phyloP scores from a whole-genome alignment of 2,329 filamentous ascomycete genomes.

The Remersonia thermophila region DNA sequence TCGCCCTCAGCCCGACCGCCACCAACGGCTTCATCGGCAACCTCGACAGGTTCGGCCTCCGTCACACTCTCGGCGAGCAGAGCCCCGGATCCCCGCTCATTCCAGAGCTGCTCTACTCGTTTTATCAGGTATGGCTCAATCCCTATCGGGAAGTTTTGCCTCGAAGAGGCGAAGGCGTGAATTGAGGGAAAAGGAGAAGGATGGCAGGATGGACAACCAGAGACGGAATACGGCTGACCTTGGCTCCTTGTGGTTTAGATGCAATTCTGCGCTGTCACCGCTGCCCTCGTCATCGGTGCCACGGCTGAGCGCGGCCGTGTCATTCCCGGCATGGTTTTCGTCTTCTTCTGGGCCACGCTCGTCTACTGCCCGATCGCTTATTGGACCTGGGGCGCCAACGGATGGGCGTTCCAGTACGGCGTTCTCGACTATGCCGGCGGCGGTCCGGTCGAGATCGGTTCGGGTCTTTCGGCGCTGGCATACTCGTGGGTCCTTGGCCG shows the following conservation, averaged over 20 bases:
- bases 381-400: conserved; percentile 93
- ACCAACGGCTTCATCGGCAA: conserved; percentile 89
- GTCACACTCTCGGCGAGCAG: conserved; percentile 70
- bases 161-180: no score
- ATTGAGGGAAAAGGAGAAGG: neutral
- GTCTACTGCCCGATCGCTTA: conserved; percentile 95
- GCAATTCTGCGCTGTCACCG: conserved; percentile 94
- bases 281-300: conserved; percentile 79
- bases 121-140: conserved; percentile 60
- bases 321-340: conserved; percentile 87
- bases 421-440: conserved; percentile 95
- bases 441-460: conserved; percentile 93
- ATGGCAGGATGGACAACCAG: neutral
- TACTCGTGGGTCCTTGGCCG: conserved; percentile 94
- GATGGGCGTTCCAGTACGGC: conserved; percentile 83
- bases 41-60: conserved; percentile 76
- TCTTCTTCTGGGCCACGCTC: conserved; percentile 90
- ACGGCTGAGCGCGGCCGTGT: conserved; percentile 90
- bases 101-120: conserved; percentile 81
- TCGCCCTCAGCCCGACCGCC: conserved; percentile 74
- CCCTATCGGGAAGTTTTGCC: no score
- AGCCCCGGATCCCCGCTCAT: conserved; percentile 81
- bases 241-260: conserved; percentile 41
- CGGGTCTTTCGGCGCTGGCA: conserved; percentile 82
- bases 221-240: conserved; percentile 8